phyloP scores from a whole-genome alignment of 371 early-diverging fungal genomes.

The Rhizomucor miehei region DNA sequence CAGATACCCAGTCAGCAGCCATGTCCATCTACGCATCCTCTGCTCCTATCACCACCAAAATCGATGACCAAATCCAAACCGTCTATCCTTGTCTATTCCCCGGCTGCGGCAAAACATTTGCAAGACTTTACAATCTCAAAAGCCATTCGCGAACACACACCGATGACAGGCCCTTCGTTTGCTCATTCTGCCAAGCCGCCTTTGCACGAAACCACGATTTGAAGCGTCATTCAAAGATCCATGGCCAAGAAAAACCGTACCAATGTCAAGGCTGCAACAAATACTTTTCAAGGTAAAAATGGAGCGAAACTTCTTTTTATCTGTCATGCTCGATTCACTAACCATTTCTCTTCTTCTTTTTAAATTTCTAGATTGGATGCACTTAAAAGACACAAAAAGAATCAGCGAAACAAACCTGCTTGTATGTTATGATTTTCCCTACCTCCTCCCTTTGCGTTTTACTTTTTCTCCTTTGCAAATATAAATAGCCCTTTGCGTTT shows the following conservation, averaged over 20 bases:
- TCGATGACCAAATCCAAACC: constrained; percentile 23
- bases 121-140: constrained; percentile 67
- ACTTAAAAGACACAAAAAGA: constrained; percentile 25
- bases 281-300: constrained; percentile 45
- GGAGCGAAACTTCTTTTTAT: neutral
- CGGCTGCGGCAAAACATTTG: constrained; percentile 64
- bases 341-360: neutral
- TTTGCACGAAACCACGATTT: constrained; percentile 82
- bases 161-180: constrained; percentile 71
- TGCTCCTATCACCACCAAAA: constrained; percentile 22
- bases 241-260: constrained; percentile 73
- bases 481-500: too few species aligned
- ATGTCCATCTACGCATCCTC: constrained; percentile 32
- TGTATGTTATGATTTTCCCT: neutral
- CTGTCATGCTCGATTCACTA: neutral
- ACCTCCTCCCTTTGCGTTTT: too few species aligned
- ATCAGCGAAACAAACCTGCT: constrained; percentile 14
- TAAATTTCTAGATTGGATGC: constrained; percentile 25
- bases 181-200: constrained; percentile 60
- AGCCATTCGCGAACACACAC: constrained; percentile 74
- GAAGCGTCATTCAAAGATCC: constrained; percentile 78
- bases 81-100: constrained; percentile 55
- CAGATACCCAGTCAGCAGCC: constrained; percentile 25
- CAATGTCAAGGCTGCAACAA: constrained; percentile 74
- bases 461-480: too few species aligned